These are phyloP conservation scores for Camellia oleifera DNA, from an alignment of 179 eudicot species.

Conservation along the genomic window DNA sequence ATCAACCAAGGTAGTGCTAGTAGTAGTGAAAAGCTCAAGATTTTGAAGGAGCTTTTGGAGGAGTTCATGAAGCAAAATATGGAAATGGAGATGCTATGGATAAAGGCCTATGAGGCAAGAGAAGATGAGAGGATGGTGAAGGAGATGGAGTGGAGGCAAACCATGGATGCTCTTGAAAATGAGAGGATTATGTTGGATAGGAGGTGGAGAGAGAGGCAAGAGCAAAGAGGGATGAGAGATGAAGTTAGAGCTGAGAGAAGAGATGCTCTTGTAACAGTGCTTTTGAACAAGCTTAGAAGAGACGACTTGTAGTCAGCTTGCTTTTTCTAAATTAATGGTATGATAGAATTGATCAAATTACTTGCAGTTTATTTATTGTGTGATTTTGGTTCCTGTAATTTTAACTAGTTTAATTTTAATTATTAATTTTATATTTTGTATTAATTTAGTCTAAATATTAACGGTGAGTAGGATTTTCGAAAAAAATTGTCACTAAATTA, in stretches of 20 bases:
- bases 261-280: constrained; percentile 73
- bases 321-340: no score
- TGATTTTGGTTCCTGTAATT: no score
- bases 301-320: constrained; percentile 26
- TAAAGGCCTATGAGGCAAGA: constrained; percentile 60
- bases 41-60: constrained; percentile 62
- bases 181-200: constrained; percentile 75
- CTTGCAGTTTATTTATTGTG: no score
- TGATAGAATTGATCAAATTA: no score
- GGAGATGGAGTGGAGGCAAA: constrained; percentile 71
- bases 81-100: constrained; percentile 69
- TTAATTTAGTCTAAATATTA: no score
- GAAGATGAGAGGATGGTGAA: constrained; percentile 67
- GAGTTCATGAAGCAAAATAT: constrained; percentile 68
- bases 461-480: no score
- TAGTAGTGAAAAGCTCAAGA: constrained; percentile 5
- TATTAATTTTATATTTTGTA: no score
- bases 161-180: constrained; percentile 74
- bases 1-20: not conserved
- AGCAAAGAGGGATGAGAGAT: constrained; percentile 73
- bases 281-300: constrained; percentile 68
- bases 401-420: no score
- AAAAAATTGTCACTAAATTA: no score
- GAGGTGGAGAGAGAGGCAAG: constrained; percentile 82
- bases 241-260: constrained; percentile 84